These are phyloP conservation scores for Oidium heveae DNA, from an alignment of 2,329 filamentous ascomycete genomes.

Conservation along the genomic window DNA sequence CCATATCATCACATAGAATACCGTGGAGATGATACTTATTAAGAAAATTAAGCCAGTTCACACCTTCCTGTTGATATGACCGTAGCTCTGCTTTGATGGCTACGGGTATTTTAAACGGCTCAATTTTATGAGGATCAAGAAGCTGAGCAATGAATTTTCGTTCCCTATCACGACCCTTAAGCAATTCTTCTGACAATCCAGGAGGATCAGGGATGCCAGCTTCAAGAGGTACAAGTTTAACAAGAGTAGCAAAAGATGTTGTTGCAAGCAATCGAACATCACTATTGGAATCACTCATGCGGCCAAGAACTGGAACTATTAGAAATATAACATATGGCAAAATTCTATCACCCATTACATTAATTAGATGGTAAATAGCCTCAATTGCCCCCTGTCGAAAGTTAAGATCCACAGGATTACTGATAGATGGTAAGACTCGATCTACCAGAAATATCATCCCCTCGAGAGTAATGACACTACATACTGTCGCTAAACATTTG, in stretches of 20 bases:
- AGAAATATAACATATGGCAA: conserved; percentile 97
- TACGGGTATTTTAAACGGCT: conserved; percentile 78
- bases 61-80: conserved; percentile 93
- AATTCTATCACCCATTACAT: conserved; percentile 92
- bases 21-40: conserved; percentile 96
- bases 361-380: conserved; percentile 86
- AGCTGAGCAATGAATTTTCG: conserved; percentile 93
- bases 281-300: conserved; percentile 96
- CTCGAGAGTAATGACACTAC: conserved; percentile 83
- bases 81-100: conserved; percentile 91
- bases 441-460: conserved; percentile 93
- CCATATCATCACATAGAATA: conserved; percentile 98
- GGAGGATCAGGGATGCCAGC: conserved; percentile 93
- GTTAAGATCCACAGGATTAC: conserved; percentile 66
- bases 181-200: conserved; percentile 64
- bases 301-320: conserved; percentile 83
- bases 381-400: conserved; percentile 86
- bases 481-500: conserved; percentile 91
- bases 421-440: conserved; percentile 75
- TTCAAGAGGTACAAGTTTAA: conserved; percentile 90
- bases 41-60: conserved; percentile 95
- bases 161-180: conserved; percentile 79
- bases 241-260: conserved; percentile 86
- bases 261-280: conserved; percentile 86
- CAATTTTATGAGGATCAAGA: conserved; percentile 88